Base-by-base conservation (phyloP, 768 basidiomycete species). In the Mycena alexandri region DNA sequence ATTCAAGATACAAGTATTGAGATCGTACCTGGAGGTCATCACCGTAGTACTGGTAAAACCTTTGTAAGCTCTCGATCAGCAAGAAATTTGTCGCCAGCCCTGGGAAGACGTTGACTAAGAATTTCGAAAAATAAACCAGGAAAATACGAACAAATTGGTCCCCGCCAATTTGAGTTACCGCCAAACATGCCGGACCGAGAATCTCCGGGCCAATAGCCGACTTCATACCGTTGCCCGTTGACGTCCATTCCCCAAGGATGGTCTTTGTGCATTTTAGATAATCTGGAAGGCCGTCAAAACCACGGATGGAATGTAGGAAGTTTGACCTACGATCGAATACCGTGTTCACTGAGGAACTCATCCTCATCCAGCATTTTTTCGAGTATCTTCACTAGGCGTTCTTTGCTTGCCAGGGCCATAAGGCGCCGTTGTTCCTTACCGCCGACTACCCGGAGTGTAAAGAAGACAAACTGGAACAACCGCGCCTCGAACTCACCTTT, bases 31-130 rank as follows among this genome's bases (percentile, higher is more conserved):
- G 92, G 41, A 98, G 81, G 22, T 93, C 91, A 62, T 95, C 91
- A 3, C 98, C 98, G 72, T 98, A 99, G 80, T 98, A 99, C 74
- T 97, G 95, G 78, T 99, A 93, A 86, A 99, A 99, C 22, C 98
- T 88, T 79, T 99, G 98, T 60, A 99, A 84, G 76, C 93, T 94
- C 80, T 98, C 97, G 69, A 98, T 98, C 57, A 99, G 86, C 61
- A 99, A 76, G 83, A 98, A 98, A 79, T 97, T 99, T 59, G 95
- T 94, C 11, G 98, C 96, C 46, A 98, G 89, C 98, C 97, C 95
- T 88, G 78, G 34, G 29, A 74, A 51, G 22, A 43, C 14, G 25
- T 29, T 3, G 36, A 12, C 33, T 43, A 64, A 64, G 65, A 69
- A 61, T 3, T 42, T 42, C 34, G 33, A n/a, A 25, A 42, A 25